Conservation (phyloP, 2,329 filamentous ascomycete genomes). For the Fusarium luffae region DNA sequence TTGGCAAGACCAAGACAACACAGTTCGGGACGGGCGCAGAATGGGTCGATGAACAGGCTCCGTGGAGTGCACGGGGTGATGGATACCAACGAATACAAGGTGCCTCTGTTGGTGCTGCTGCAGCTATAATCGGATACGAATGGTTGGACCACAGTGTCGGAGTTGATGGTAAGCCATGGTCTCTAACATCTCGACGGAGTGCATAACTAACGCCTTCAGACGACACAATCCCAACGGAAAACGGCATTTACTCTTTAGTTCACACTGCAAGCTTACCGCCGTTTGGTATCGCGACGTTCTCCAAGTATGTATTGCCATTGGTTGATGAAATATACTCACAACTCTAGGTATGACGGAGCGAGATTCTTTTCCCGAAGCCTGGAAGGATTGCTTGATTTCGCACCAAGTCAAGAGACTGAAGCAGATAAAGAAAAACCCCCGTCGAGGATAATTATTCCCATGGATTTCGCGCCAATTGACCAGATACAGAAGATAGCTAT, state of each 20-base stretch:
- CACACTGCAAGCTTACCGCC: constrained; percentile 31
- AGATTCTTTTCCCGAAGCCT: constrained; percentile 45
- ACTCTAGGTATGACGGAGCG: constrained; percentile 30
- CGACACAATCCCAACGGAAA: constrained; percentile 37
- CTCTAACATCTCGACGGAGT: not conserved
- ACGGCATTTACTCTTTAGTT: constrained; percentile 49
- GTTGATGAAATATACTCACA: not conserved
- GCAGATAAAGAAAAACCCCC: not conserved
- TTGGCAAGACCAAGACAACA: constrained; percentile 64
- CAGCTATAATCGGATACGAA: constrained; percentile 53
- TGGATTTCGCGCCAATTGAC: constrained; percentile 23
- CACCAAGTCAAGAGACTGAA: not conserved
- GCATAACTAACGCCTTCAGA: constrained; percentile 36
- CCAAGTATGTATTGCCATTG: constrained; percentile 5
- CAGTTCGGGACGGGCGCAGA: constrained; percentile 60
- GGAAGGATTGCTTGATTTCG: constrained; percentile 39
- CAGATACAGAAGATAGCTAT: constrained; percentile 8
- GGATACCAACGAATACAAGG: constrained; percentile 54
- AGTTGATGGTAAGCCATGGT: constrained; percentile 50
- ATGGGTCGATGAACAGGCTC: constrained; percentile 54
- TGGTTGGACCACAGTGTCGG: constrained; percentile 55
- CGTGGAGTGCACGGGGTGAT: constrained; percentile 61
- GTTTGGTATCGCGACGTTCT: constrained; percentile 24
- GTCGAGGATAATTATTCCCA: constrained; percentile 42
- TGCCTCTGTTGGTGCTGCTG: constrained; percentile 54